Evolutionary conservation across 768 basidiomycete genomes (phyloP), one percentile per base, ranked within the genome.

Genomic region (Baorangia bicolor): DNA sequence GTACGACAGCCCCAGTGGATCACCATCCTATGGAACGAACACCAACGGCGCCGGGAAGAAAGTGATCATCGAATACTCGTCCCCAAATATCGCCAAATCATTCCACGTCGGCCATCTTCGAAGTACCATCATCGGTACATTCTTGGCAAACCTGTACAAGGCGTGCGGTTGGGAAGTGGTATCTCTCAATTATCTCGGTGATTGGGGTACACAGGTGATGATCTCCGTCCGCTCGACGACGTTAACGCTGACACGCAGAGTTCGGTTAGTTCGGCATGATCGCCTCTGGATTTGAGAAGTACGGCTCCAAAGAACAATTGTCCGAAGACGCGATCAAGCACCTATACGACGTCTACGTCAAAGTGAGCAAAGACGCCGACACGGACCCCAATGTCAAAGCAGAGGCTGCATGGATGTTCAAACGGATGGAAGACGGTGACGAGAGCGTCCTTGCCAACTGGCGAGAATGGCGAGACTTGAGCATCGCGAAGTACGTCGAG

Each of bases 121-220:
- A 37, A 94, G 92, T 51, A 99, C 96, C n/a, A 99, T 99, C 71
- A 96, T 98, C 67, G 96, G 96, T n/a, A 88, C 92, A 0, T 97
- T 97, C 77, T 73, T 98, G 55, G 78, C 83, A 11, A 98, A 98
- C 73, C 64, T 98, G 39, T 96, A 98, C 78, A 88, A 86, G 67
- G 82, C 92, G 8, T 92, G 88, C 64, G 95, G 96, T 16, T 98
- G 93, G 94, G 83, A 93, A 8, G 94, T 95, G n/a, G 72, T 83
- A 35, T 81, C 89, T 2, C 77, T 98, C 73, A 99, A 99, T 70
- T 99, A 99, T 70, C 82, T 98, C 16, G 96, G 96, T 2, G 96
- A 98, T 68, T 98, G 95, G 96, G 96, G 96, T 23, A 98, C 94
- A 39, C 96, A 98, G 81, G 94, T 93, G 37, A 69, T 18, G 0